These are phyloP conservation scores for Mycena amicta DNA, from an alignment of 768 basidiomycete species.

Conservation along the genomic window DNA sequence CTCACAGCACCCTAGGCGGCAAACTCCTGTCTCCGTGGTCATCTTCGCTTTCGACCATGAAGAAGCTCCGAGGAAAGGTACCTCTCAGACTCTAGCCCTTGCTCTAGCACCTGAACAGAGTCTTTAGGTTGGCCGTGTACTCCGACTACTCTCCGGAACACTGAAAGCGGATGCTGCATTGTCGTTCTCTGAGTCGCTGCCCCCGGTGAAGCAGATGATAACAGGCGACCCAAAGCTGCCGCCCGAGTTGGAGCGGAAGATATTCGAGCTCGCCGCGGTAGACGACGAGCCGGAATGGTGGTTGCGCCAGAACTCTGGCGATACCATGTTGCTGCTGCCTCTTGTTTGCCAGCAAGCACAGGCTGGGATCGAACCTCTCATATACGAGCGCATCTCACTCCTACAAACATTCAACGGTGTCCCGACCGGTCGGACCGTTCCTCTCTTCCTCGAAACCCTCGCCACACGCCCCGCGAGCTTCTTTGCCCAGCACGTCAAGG, in stretches of 20 bases:
- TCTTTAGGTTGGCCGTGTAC: too few species aligned
- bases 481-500: conserved; percentile 39
- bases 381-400: conserved; percentile 42
- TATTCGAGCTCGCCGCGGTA: conserved; percentile 14
- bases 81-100: too few species aligned
- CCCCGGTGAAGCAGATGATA: neutral
- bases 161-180: too few species aligned
- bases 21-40: too few species aligned
- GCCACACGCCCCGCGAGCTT: conserved; percentile 35
- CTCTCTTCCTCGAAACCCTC: conserved; percentile 41
- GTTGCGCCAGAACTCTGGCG: conserved; percentile 13
- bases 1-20: too few species aligned
- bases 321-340: conserved; percentile 2
- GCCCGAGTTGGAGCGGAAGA: conserved; percentile 16
- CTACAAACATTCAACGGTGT: conserved; percentile 19
- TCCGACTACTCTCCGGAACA: too few species aligned
- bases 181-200: neutral
- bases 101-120: too few species aligned
- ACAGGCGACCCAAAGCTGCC: conserved; percentile 16
- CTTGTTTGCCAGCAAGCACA: conserved; percentile 9
- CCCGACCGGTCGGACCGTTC: conserved; percentile 29
- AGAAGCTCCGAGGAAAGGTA: too few species aligned
- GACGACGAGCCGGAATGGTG: neutral
- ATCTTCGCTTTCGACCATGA: too few species aligned
- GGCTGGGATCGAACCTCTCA: conserved; percentile 40